phyloP scores from a whole-genome alignment of 2,329 filamentous ascomycete species.

The Pseudocercospora crystallina region DNA sequence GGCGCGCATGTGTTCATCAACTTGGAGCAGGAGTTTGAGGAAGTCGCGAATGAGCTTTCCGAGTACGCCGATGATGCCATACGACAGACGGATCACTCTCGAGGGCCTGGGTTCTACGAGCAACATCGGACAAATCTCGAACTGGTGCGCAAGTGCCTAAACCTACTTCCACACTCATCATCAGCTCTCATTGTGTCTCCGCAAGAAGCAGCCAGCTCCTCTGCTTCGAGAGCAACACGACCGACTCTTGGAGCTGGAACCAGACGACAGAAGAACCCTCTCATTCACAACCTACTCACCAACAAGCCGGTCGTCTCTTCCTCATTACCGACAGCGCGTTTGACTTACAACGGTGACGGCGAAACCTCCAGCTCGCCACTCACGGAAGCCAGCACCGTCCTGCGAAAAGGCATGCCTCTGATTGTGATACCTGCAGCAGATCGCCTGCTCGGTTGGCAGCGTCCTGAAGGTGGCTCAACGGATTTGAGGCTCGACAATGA shows the following conservation, averaged over 20 bases:
- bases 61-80: conserved; percentile 24
- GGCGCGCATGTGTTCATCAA: conserved; percentile 85
- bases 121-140: conserved; percentile 70
- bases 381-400: conserved; percentile 63
- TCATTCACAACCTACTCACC: conserved; percentile 94
- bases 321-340: conserved; percentile 74
- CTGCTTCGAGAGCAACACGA: conserved; percentile 20
- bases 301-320: conserved; percentile 93
- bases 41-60: conserved; percentile 59
- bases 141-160: conserved; percentile 68
- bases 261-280: conserved; percentile 69
- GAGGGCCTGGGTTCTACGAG: conserved; percentile 30
- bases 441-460: conserved; percentile 63
- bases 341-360: conserved; percentile 40
- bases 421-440: conserved; percentile 74
- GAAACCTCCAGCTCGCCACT: conserved; percentile 31
- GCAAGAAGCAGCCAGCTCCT: conserved; percentile 69
- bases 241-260: conserved; percentile 42
- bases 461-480: conserved; percentile 59
- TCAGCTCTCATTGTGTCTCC: conserved; percentile 90
- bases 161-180: conserved; percentile 76
- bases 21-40: conserved; percentile 80
- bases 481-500: conserved; percentile 70
- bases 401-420: conserved; percentile 88
- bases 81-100: conserved; percentile 20